These are phyloP conservation scores for Hordeum vulgare DNA, from an alignment of 176 grass and related monocot genomes.

Conservation along the genomic window DNA sequence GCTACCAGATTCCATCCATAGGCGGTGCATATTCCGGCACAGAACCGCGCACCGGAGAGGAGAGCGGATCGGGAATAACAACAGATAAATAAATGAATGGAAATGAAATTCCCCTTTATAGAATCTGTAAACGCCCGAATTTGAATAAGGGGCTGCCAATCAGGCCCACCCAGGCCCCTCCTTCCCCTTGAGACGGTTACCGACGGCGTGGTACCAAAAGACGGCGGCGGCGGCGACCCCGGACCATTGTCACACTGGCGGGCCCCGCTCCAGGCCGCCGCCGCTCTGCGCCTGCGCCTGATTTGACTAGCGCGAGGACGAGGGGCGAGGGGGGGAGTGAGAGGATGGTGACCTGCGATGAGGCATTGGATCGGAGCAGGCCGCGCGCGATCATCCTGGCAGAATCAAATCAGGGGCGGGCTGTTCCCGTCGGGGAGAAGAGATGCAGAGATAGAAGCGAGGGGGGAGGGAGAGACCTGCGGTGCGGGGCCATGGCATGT, in stretches of 20 bases:
- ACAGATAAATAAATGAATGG: not conserved
- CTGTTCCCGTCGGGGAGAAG: not conserved
- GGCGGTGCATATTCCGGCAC: not conserved
- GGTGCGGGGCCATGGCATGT: not conserved
- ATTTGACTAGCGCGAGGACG: not conserved
- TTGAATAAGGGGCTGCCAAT: not conserved
- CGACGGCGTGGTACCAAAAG: not conserved
- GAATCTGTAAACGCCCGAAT: not conserved
- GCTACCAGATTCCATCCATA: not conserved
- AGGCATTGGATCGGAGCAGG: constrained; percentile 48
- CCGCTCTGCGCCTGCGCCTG: too few species aligned
- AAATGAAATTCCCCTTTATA: not conserved
- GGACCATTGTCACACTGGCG: not conserved
- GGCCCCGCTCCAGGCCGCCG: not conserved
- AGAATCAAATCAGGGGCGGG: not conserved
- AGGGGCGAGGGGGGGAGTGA: not conserved
- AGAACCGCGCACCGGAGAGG: not conserved
- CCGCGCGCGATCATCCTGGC: constrained; percentile 35
- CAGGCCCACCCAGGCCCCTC: not conserved
- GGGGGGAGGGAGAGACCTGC: not conserved
- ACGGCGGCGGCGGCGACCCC: not conserved
- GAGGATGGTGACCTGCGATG: constrained; percentile 21
- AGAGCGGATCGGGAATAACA: not conserved
- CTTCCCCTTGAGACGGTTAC: too few species aligned
- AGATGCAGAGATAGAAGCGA: not conserved